Base-by-base conservation (phyloP, 2,329 filamentous ascomycete species). In the Daldinia sp. region DNA sequence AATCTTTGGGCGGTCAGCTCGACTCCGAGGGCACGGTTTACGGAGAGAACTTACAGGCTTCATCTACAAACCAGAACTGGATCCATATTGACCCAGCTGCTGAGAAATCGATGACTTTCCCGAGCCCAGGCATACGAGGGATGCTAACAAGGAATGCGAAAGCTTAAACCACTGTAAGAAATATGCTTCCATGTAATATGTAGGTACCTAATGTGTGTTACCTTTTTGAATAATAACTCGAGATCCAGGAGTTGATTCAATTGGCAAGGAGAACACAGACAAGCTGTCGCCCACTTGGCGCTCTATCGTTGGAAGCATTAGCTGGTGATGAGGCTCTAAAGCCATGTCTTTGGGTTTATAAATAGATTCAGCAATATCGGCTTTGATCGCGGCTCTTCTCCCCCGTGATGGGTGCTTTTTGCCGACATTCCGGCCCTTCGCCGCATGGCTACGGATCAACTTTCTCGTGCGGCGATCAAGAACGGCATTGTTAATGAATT, bases 341-440 rank as follows among this genome's bases (percentile, higher is more conserved):
- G 3, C 46, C 9, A 33, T 33, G 1, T 51, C 5, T 6, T 33
- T 33, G 7, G 28, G 9, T 12, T 41, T 28, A 44, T 42, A 55
- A 39, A 7, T 5, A 39, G 33, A 28, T 30, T 57, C 26, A 20
- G 54, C 15, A 30, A 30, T 44, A 15, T 30, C 6, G 41, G 37
- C 23, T n/a, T 44, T 44, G 15, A 20, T 28, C 23, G 37, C 15
- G 15, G 54, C 37, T 57, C 54, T 37, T 41, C 54, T 41, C 23
- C 37, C 39, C 37, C 54, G 54, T 18, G 54, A 57, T 42, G 54
- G 54, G 15, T 57, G 54, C 12, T 23, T 57, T 57, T 57, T 57
- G 6, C 54, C 54, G 37, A 57, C 54, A 57, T 57, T 57, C 23
- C 39, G 35, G 13, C 54, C 54, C 23, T 30, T 57, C 23, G 54